Evolutionary conservation across 495 filamentous ascomycete species (phyloP).

Genomic region (Haplographium delicatum): DNA sequence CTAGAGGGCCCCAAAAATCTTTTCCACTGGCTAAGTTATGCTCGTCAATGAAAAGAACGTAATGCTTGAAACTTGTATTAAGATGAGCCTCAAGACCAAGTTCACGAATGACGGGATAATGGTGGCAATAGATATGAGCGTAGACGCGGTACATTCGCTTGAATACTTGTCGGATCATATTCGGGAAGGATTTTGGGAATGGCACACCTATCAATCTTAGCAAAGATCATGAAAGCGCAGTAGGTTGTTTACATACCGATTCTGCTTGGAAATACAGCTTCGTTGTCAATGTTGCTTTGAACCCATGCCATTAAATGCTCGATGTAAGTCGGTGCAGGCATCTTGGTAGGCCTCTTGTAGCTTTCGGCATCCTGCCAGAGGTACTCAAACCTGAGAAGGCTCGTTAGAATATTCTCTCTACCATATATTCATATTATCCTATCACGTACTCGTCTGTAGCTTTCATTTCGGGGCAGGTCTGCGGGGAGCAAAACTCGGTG

Average conservation of each 20-base stretch:
- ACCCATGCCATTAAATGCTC: conserved; percentile 98
- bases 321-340: conserved; percentile 95
- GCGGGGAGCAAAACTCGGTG: conserved; percentile 97
- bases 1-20: conserved; percentile 96
- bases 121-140: conserved; percentile 99
- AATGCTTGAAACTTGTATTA: conserved; percentile 99
- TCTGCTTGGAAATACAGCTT: conserved; percentile 85
- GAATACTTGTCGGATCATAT: conserved; percentile 87
- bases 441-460: conserved; percentile 90
- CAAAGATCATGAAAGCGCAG: neutral
- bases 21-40: conserved; percentile 83
- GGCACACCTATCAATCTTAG: conserved; percentile 62
- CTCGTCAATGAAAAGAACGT: conserved; percentile 94
- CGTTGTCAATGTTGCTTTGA: conserved; percentile 91
- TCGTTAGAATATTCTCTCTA: too few relatives aligned
- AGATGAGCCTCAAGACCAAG: conserved; percentile 94
- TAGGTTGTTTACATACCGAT: conserved; percentile 54
- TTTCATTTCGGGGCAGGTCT: conserved; percentile 98
- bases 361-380: conserved; percentile 95
- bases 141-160: conserved; percentile 98
- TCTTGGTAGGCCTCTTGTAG: conserved; percentile 94
- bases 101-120: conserved; percentile 94
- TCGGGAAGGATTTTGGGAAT: conserved; percentile 88
- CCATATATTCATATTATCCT: neutral
- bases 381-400: conserved; percentile 75